Percentiles rank a stretch among this genome's conserved stretches.
These are phyloP conservation scores for Meyerozyma smithsonii DNA, from an alignment of 1,139 yeast species.

Conservation along the genomic window DNA sequence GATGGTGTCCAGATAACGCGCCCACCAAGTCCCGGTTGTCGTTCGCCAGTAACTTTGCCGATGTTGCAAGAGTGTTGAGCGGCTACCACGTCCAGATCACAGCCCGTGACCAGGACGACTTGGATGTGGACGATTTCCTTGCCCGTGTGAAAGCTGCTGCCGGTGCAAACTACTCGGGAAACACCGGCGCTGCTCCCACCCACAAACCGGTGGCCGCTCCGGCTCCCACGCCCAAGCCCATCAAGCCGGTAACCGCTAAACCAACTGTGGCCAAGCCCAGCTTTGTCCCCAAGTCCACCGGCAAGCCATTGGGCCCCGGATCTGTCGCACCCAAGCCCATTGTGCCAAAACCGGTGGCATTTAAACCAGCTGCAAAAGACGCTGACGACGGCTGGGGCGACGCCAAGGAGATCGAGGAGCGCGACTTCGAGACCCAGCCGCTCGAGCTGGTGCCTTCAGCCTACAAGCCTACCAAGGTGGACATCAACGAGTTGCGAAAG, in stretches of 20 bases:
- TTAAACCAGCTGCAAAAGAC: slow-evolving; percentile 20
- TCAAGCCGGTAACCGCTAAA: slow-evolving; percentile 1
- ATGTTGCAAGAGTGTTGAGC: slow-evolving; percentile 59
- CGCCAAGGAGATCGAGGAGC: slow-evolving; percentile 60
- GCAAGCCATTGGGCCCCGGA: slow-evolving; percentile 28
- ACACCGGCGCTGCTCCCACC: slow-evolving; percentile 20
- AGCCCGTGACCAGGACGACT: slow-evolving; percentile 90
- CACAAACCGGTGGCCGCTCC: slow-evolving; percentile 4
- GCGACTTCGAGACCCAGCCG: slow-evolving; percentile 64
- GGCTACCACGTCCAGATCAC: slow-evolving; percentile 96
- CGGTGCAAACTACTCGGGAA: slow-evolving; percentile 89
- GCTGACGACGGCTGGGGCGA: slow-evolving; percentile 64
- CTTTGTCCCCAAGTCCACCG: slow-evolving; percentile 35
- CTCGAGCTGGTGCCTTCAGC: slow-evolving; percentile 58
- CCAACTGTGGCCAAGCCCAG: slow-evolving; percentile 20
- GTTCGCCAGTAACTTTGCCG: slow-evolving; percentile 72
- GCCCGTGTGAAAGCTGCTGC: slow-evolving; percentile 84
- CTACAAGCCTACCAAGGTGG: slow-evolving; percentile 60
- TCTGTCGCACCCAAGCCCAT: slow-evolving; percentile 11
- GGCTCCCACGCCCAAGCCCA: slow-evolving; percentile 2
- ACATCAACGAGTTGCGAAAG: slow-evolving; percentile 39
- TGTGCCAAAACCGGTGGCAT: slow-evolving; percentile 20
- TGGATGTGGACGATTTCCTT: slow-evolving; percentile 72
- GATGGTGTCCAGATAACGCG: slow-evolving; percentile 93
- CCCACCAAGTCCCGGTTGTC: slow-evolving; percentile 70